Evolutionary conservation across 139 green algal genomes (phyloP), one percentile per base, ranked within the genome.

Genomic region (Coelastrella sp.): DNA sequence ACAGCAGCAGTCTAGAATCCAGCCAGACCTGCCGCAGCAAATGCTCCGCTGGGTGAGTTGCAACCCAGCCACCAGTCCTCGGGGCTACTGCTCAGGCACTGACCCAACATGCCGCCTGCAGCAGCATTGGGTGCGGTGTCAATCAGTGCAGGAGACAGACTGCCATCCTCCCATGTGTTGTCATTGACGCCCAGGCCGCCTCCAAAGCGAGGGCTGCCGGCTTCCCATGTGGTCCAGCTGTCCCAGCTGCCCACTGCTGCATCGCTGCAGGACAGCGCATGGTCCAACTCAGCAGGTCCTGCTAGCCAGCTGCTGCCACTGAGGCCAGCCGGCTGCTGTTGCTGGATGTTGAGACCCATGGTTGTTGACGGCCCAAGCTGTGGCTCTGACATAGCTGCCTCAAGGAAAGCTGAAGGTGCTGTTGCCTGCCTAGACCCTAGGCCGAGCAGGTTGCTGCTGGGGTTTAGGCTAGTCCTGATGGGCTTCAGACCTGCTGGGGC

Each of bases 291-390:
- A 65, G 32, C 82, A 65, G 32, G 5, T 16, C 65, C 82, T 19
- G 65, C 82, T 65, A 78, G 32, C 82, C 82, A 87, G 82, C 82
- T 87, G 65, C 82, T 78, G 64, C 64, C 73, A 57, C 82, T 65
- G 64, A 74, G 14, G 16, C 81, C 65, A 16, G 14, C 65, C 6
- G 59, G 7, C 20, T 47, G 59, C 80, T 75, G 80, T 65, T n/a
- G 80, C 58, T 60, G 80, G 19, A 73, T 54, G 19, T 13, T 54
- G 6, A 54, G 7, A 19, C 19, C 56, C 59, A 56, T 22, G 23
- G 58, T 56, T 10, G 56, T 68, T 13, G 78, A 59, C 6, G 20
- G 57, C 10, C 58, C 59, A 6, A 60, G 32, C 58, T 20, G 47
- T 54, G 19, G 59, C 19, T 54, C 64, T 54, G 23, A 56, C 80